These are phyloP conservation scores for Eutypella sp. DNA, from an alignment of 2,329 filamentous ascomycete genomes.

Conservation along the genomic window DNA sequence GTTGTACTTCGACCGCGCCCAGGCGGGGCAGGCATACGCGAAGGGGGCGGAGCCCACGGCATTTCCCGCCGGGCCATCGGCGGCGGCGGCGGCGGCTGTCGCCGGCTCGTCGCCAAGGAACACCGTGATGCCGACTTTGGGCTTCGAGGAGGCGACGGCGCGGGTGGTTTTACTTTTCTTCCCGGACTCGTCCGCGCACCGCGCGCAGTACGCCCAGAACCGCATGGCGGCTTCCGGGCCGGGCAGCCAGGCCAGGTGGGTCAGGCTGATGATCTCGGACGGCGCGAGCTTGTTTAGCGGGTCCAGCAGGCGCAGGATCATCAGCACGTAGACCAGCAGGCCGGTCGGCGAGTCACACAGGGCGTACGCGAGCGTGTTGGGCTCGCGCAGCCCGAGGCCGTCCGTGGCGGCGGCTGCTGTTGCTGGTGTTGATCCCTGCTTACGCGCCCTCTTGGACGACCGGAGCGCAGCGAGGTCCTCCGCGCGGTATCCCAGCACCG, in stretches of 20 bases:
- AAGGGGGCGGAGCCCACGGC: slow-evolving; percentile 9
- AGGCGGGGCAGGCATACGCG: slow-evolving; percentile 42
- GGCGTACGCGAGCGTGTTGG: slow-evolving; percentile 54
- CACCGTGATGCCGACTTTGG: slow-evolving; percentile 42
- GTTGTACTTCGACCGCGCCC: slow-evolving; percentile 40
- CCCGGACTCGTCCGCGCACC: slow-evolving; percentile 26
- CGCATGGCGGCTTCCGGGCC: slow-evolving; percentile 57
- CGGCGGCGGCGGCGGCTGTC: neutral
- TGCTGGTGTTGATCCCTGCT: too few species aligned
- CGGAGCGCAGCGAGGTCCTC: slow-evolving; percentile 42
- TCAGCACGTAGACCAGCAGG: slow-evolving; percentile 49
- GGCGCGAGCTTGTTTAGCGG: slow-evolving; percentile 37
- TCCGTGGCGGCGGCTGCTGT: slow-evolving; percentile 25
- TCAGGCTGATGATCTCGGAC: slow-evolving; percentile 54
- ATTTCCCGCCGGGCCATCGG: slow-evolving; percentile 8
- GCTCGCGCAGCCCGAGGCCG: slow-evolving; percentile 33
- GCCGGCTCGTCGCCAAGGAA: slow-evolving; percentile 34
- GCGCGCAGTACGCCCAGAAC: slow-evolving; percentile 46
- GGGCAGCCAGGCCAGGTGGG: slow-evolving; percentile 61
- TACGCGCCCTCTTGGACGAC: slow-evolving; percentile 13
- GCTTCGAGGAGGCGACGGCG: slow-evolving; percentile 19
- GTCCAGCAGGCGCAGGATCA: slow-evolving; percentile 37
- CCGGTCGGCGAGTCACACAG: slow-evolving; percentile 59
- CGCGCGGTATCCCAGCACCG: slow-evolving; percentile 51
- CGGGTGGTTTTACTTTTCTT: slow-evolving; percentile 9